Base-by-base conservation (phyloP, 2,329 filamentous ascomycete species). In the Aspergillus fijiensis region DNA sequence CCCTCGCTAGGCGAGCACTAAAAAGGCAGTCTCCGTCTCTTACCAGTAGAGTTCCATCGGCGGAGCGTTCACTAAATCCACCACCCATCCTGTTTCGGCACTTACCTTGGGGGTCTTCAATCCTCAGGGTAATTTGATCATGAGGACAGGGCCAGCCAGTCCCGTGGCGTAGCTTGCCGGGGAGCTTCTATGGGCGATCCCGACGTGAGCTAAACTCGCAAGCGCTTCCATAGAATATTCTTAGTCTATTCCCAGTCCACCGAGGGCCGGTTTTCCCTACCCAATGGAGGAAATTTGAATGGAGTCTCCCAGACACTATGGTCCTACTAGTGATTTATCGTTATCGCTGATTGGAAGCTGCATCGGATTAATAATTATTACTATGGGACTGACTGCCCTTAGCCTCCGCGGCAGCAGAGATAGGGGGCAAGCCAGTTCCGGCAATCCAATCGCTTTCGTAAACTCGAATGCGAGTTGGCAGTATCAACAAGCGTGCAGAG, bases 161-260 rank as follows among this genome's bases (percentile, higher is more conserved):
- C 51, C 58, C 56, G 49, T 62, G 57, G 61, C 54, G 56, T 60
- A 54, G 58, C 50, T 55, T 42, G 57, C 39, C 52, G 61, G 51
- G 54, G 56, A 51, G 49, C 39, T 50, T 57, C 50, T 47, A 45
- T 56, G 58, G 61, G 50, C 53, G 63, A 64, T 65, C 62, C 63
- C 57, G 55, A 55, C 55, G 33, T 51, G 53, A 49, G 57, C 59
- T 59, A 58, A 61, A 33, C 42, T 42, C 42, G 52, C 51, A 65
- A 59, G 56, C 50, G 61, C 42, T 48, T 57, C 61, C 53, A 65
- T 65, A 57, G 63, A 65, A 65, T 57, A 64, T 65, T 64, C 63
- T 65, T 65, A 65, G 63, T 60, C 58, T 51, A 42, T 64, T 65
- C 52, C 59, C 59, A 59, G 39, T 55, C 52, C 52, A 55, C 52